Conservation (phyloP, 2,329 filamentous ascomycete species). For the Phialocephala subalpina region DNA sequence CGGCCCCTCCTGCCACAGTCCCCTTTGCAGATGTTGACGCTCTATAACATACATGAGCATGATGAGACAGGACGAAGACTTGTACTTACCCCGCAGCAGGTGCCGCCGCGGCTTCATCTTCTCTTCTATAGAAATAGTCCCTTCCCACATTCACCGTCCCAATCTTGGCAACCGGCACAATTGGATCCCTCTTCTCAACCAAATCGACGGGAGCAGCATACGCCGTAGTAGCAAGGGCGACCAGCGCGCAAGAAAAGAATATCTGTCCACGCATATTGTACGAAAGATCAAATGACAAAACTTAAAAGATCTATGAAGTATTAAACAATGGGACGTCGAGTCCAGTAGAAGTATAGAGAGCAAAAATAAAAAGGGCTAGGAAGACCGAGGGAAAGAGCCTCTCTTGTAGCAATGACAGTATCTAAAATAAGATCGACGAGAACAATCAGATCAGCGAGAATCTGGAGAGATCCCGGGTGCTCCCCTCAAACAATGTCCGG, state of each 20-base stretch:
- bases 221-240: conserved; percentile 3
- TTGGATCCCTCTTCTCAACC: background rate
- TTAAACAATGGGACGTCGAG: conserved; percentile 9
- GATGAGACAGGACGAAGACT: background rate
- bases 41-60: background rate
- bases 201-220: conserved; percentile 4
- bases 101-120: background rate
- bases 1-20: background rate
- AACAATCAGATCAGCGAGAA: background rate
- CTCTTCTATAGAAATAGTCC: background rate
- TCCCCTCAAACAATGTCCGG: background rate
- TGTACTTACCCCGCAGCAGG: background rate
- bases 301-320: conserved; percentile 2
- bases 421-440: background rate
- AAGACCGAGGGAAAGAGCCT: background rate
- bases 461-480: background rate
- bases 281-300: background rate
- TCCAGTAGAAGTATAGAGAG: conserved; percentile 1
- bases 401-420: background rate
- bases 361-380: background rate
- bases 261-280: conserved; percentile 5
- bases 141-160: background rate
- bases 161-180: background rate
- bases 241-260: conserved; percentile 10
- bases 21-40: background rate